These are phyloP conservation scores for Cucurbita moschata DNA, from an alignment of 306 rosid species.

Conservation along the genomic window DNA sequence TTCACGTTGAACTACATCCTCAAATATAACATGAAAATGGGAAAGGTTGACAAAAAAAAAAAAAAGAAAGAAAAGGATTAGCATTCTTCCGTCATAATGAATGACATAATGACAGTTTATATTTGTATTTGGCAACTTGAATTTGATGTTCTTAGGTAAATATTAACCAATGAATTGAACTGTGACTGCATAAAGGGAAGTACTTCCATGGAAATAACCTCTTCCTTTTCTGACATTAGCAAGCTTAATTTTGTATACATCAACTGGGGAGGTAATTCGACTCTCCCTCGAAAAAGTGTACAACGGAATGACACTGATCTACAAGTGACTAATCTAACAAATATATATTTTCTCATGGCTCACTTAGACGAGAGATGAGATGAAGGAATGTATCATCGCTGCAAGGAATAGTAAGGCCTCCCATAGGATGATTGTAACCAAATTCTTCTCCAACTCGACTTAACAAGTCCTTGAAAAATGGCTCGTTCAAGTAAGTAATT, in stretches of 20 bases:
- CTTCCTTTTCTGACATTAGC: background rate
- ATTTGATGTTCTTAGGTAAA: background rate
- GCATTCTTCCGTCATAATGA: background rate
- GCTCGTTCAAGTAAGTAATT: background rate
- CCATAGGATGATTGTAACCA: conserved; percentile 8
- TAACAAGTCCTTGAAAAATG: conserved; percentile 2
- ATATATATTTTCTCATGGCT: background rate
- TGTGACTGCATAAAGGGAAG: background rate
- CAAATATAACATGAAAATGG: background rate
- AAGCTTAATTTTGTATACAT: background rate
- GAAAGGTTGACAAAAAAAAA: background rate
- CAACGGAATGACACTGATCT: background rate
- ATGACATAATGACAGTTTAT: background rate
- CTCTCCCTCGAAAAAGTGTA: conserved; percentile 5
- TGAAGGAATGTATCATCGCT: background rate
- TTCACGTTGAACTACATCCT: background rate
- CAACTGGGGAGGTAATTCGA: background rate
- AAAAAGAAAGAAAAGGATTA: background rate
- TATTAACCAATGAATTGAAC: background rate
- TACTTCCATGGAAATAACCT: background rate
- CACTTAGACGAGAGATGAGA: conserved; percentile 3
- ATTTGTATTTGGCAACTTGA: background rate
- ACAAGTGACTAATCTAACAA: background rate
- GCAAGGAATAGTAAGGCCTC: conserved; percentile 5
- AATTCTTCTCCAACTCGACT: conserved; percentile 2